phyloP scores from a whole-genome alignment of 176 grass and related monocot species.

The Puccinellia tenuiflora region DNA sequence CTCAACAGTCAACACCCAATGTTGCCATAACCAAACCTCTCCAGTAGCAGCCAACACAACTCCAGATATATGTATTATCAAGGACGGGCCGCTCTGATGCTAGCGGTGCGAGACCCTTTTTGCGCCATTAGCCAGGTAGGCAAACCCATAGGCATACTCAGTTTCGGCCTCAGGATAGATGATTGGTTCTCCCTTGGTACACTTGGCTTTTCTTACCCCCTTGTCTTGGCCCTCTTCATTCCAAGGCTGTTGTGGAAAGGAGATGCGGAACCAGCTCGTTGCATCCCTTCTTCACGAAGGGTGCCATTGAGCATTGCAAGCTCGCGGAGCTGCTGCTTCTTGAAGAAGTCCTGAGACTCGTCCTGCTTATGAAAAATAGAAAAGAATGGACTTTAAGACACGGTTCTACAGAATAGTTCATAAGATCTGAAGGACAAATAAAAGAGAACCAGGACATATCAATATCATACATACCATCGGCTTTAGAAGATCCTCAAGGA shows the following conservation, averaged over 20 bases:
- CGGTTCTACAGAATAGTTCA: background rate
- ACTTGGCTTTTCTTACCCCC: constrained; percentile 38
- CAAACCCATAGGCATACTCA: constrained; percentile 40
- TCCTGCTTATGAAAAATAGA: constrained; percentile 44
- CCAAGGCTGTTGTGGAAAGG: constrained; percentile 87
- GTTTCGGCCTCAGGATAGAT: constrained; percentile 37
- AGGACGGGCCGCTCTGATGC: constrained; percentile 32
- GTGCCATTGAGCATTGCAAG: constrained; percentile 92
- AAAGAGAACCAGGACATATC: background rate
- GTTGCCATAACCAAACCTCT: constrained; percentile 28
- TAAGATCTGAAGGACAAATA: background rate
- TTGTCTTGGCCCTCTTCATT: constrained; percentile 94
- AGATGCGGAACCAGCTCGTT: constrained; percentile 68
- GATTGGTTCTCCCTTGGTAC: constrained; percentile 31
- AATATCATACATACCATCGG: constrained; percentile 58
- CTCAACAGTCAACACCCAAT: constrained; percentile 19
- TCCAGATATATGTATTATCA: constrained; percentile 55
- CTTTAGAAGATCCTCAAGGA: constrained; percentile 84
- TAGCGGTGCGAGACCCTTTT: background rate
- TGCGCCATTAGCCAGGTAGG: constrained; percentile 34
- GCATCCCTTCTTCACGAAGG: constrained; percentile 87
- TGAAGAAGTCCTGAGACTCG: constrained; percentile 93
- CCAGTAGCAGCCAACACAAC: constrained; percentile 40
- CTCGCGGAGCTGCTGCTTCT: constrained; percentile 95
- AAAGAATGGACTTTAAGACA: background rate